These are phyloP conservation scores for Onygena corvina DNA, from an alignment of 2,329 filamentous ascomycete species.

Conservation along the genomic window DNA sequence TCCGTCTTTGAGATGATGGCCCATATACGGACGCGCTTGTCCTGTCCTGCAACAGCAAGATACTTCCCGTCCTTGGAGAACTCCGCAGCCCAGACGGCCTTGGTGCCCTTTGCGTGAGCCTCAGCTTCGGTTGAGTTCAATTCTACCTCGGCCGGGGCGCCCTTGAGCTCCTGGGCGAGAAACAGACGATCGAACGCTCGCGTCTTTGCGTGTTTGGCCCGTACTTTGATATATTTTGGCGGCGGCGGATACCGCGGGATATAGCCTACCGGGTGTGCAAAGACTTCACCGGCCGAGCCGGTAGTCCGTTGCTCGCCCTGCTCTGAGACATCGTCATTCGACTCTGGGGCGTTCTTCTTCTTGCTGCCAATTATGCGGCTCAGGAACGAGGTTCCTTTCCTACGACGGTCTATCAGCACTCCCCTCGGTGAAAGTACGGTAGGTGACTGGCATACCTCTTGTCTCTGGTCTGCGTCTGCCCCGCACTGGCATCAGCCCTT, in stretches of 20 bases:
- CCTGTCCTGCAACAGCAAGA: slow-evolving; percentile 82
- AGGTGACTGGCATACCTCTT: slow-evolving; percentile 53
- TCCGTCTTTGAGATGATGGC: slow-evolving; percentile 71
- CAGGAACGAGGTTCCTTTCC: slow-evolving; percentile 81
- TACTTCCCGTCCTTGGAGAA: slow-evolving; percentile 89
- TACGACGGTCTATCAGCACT: slow-evolving; percentile 27
- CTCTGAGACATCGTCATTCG: slow-evolving; percentile 54
- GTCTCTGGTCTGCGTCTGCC: slow-evolving; percentile 40
- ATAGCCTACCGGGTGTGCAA: slow-evolving; percentile 68
- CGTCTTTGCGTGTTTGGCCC: slow-evolving; percentile 64
- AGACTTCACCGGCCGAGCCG: slow-evolving; percentile 70
- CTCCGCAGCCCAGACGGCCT: slow-evolving; percentile 81
- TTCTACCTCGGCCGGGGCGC: slow-evolving; percentile 29
- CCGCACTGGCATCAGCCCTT: slow-evolving; percentile 7
- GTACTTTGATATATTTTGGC: slow-evolving; percentile 79
- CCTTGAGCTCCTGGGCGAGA: slow-evolving; percentile 75
- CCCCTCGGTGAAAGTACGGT: neutral
- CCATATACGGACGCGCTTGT: slow-evolving; percentile 77
- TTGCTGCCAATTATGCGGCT: slow-evolving; percentile 69
- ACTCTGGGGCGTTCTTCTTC: slow-evolving; percentile 52
- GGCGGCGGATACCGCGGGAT: slow-evolving; percentile 80
- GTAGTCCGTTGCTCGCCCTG: slow-evolving; percentile 58
- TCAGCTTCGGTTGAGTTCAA: slow-evolving; percentile 19
- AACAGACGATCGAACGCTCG: slow-evolving; percentile 80
- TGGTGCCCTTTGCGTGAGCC: slow-evolving; percentile 28